phyloP scores from a whole-genome alignment of 495 filamentous ascomycete genomes.

The Sabuloglossum arenarium region DNA sequence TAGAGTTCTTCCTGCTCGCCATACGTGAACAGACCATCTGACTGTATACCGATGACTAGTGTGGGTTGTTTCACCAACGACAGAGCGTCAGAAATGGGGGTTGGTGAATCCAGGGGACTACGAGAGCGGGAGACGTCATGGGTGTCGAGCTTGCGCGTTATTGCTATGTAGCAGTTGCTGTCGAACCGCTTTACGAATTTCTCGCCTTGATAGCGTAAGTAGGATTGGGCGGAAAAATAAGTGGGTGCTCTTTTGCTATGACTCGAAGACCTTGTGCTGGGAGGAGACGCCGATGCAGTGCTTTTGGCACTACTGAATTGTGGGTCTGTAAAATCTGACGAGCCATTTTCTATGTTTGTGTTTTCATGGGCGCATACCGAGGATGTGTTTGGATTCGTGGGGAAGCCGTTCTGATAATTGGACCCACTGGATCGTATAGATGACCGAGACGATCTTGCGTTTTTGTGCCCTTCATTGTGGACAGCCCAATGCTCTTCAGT shows the following conservation, averaged over 20 bases:
- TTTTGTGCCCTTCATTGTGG: slow-evolving; percentile 86
- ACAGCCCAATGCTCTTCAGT: slow-evolving; percentile 77
- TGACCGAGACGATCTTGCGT: slow-evolving; percentile 19
- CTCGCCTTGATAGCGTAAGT: slow-evolving; percentile 89
- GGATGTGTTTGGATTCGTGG: not conserved
- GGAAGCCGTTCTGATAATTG: not conserved
- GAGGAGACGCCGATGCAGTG: slow-evolving; percentile 7
- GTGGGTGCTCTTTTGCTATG: slow-evolving; percentile 40
- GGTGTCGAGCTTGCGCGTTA: slow-evolving; percentile 96
- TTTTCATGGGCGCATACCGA: not conserved
- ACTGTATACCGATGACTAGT: slow-evolving; percentile 80
- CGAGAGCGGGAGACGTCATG: slow-evolving; percentile 63
- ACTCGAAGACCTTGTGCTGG: slow-evolving; percentile 9
- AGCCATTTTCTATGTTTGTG: not conserved
- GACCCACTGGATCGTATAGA: slow-evolving; percentile 10
- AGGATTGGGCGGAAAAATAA: slow-evolving; percentile 93
- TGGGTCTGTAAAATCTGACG: slow-evolving; percentile 34
- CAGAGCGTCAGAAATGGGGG: slow-evolving; percentile 49
- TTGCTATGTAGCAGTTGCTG: slow-evolving; percentile 96
- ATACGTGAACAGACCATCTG: slow-evolving; percentile 89
- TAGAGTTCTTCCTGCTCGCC: slow-evolving; percentile 88
- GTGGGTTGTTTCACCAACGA: slow-evolving; percentile 67
- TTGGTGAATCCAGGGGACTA: slow-evolving; percentile 6
- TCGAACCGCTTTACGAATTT: slow-evolving; percentile 97
- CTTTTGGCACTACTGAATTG: slow-evolving; percentile 50